These are phyloP conservation scores for Dioscorea zingiberensis DNA, from an alignment of 106 monocot genomes.

Conservation along the genomic window DNA sequence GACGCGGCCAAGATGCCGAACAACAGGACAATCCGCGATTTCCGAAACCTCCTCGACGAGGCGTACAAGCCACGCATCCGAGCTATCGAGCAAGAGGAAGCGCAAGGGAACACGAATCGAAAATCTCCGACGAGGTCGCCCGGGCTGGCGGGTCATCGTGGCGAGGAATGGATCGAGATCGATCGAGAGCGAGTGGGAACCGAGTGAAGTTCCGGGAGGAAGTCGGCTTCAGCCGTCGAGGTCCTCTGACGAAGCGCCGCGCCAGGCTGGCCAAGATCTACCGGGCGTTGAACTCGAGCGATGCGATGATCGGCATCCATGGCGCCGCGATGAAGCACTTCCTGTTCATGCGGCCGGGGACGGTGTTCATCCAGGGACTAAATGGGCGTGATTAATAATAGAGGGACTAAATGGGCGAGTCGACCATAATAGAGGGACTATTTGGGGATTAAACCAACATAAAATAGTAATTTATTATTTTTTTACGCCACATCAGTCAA, in stretches of 20 bases:
- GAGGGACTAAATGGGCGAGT: too few relatives aligned
- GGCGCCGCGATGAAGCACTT: conserved; percentile 81
- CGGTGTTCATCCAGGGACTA: too few relatives aligned
- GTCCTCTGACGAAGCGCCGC: conserved; percentile 26
- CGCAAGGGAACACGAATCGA: background rate
- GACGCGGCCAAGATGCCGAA: conserved; percentile 17
- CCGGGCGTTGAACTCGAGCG: conserved; percentile 33
- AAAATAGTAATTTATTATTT: too few relatives aligned
- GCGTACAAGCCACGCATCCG: too few relatives aligned
- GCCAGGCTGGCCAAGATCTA: conserved; percentile 55
- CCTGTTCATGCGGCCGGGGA: too few relatives aligned
- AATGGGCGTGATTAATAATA: too few relatives aligned
- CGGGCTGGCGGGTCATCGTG: conserved; percentile 27
- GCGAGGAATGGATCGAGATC: conserved; percentile 48
- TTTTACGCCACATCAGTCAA: too few relatives aligned
- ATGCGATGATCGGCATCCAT: conserved; percentile 63
- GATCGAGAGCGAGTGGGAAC: conserved; percentile 53
- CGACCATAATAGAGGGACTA: too few relatives aligned
- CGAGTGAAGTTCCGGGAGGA: conserved; percentile 21
- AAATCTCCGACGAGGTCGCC: background rate
- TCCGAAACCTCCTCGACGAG: too few relatives aligned
- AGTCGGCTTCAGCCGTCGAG: conserved; percentile 41
- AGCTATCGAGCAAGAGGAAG: too few relatives aligned
- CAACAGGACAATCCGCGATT: too few relatives aligned
- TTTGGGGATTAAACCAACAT: too few relatives aligned